Evolutionary conservation across 2,329 filamentous ascomycete species (phyloP).

Genomic region (Xylaria sp.): DNA sequence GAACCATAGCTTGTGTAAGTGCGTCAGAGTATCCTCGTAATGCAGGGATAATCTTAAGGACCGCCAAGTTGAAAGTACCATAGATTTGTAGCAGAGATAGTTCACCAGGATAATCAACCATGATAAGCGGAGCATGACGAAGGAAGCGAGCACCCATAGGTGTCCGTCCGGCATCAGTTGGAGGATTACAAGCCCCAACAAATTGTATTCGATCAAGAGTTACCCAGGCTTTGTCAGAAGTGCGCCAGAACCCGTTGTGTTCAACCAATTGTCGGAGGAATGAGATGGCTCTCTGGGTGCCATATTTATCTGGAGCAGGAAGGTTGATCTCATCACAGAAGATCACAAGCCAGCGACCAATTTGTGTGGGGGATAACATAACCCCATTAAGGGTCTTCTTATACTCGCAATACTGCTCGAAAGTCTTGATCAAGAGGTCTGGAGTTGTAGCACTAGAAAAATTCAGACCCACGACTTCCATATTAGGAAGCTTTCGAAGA

Average conservation of each 20-base stretch:
- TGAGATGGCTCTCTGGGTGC: slow-evolving; percentile 95
- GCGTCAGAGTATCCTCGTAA: slow-evolving; percentile 95
- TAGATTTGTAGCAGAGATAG: slow-evolving; percentile 96
- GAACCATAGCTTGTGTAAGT: slow-evolving; percentile 97
- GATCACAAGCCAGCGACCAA: slow-evolving; percentile 96
- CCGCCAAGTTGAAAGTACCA: slow-evolving; percentile 94
- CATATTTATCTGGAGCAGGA: slow-evolving; percentile 96
- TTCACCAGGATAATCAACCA: slow-evolving; percentile 99
- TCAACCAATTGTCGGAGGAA: slow-evolving; percentile 98
- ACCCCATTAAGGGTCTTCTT: slow-evolving; percentile 98
- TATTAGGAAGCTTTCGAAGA: slow-evolving; percentile 93
- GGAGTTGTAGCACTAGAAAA: slow-evolving; percentile 99
- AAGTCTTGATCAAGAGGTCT: slow-evolving; percentile 97
- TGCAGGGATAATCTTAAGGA: slow-evolving; percentile 95
- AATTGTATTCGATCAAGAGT: slow-evolving; percentile 98
- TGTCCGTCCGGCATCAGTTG: slow-evolving; percentile 95
- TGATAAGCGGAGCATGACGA: slow-evolving; percentile 95
- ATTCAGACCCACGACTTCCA: slow-evolving; percentile 99
- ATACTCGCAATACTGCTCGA: slow-evolving; percentile 99
- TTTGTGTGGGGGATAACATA: slow-evolving; percentile 93
- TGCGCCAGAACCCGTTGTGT: slow-evolving; percentile 99
- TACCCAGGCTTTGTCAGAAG: slow-evolving; percentile 97
- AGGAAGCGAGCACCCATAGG: slow-evolving; percentile 93
- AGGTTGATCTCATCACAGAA: slow-evolving; percentile 99
- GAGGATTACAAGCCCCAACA: slow-evolving; percentile 97